Evolutionary conservation across 306 rosid genomes (phyloP).

Genomic region (Prunus mume): DNA sequence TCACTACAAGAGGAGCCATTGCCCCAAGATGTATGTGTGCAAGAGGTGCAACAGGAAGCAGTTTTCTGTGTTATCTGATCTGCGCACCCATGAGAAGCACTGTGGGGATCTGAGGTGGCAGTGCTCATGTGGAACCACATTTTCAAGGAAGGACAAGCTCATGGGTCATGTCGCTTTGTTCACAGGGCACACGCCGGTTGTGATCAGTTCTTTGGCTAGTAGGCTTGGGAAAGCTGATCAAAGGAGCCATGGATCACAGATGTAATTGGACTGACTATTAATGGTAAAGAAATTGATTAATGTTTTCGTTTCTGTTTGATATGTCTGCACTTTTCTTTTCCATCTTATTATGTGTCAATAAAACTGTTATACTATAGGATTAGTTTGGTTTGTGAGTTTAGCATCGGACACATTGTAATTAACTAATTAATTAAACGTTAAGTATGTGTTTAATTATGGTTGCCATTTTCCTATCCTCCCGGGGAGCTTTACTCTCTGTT

Average conservation of each 20-base stretch:
- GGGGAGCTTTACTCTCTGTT: too few relatives aligned
- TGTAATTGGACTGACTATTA: not conserved
- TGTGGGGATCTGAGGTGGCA: constrained; percentile 88
- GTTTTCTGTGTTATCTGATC: constrained; percentile 85
- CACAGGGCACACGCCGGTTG: constrained; percentile 57
- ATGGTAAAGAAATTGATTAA: not conserved
- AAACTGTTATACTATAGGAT: not conserved
- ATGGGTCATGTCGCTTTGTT: constrained; percentile 86
- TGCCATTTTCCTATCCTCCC: too few relatives aligned
- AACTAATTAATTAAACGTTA: not conserved
- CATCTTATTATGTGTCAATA: not conserved
- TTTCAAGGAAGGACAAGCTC: constrained; percentile 94
- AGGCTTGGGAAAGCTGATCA: constrained; percentile 18
- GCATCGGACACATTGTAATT: not conserved
- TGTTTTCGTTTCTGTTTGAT: not conserved
- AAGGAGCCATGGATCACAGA: constrained; percentile 3
- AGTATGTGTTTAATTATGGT: too few relatives aligned
- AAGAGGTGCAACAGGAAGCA: constrained; percentile 81
- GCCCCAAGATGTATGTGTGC: constrained; percentile 94
- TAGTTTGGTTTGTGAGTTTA: not conserved
- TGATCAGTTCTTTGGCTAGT: constrained; percentile 1
- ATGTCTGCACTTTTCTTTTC: not conserved
- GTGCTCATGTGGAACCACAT: constrained; percentile 89
- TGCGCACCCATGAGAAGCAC: constrained; percentile 92
- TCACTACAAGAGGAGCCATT: constrained; percentile 91